Percentiles rank a stretch among this genome's conserved stretches.
phyloP scores from a whole-genome alignment of 2,329 filamentous ascomycete species.

The Arthroderma sp. region DNA sequence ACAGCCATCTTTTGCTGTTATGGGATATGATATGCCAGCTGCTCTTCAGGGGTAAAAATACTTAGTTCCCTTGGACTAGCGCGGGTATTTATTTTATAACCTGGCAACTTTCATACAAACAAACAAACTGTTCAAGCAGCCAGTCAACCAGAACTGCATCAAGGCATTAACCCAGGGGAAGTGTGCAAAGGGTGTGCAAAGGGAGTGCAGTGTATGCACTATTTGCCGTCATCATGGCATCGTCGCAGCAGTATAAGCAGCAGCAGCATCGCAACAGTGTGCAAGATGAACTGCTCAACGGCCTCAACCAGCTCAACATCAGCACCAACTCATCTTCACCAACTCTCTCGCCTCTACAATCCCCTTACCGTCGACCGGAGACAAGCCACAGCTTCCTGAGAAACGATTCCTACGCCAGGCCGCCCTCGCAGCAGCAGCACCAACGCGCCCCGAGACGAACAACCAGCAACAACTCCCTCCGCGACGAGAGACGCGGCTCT shows the following conservation, averaged over 20 bases:
- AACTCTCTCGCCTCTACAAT: slow-evolving; percentile 5
- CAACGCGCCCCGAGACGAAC: slow-evolving; percentile 20
- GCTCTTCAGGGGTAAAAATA: too few relatives aligned
- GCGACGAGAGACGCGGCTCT: slow-evolving; percentile 28
- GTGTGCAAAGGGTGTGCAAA: background rate
- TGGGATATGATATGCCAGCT: too few relatives aligned
- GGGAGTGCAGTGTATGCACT: background rate
- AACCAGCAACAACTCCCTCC: slow-evolving; percentile 27
- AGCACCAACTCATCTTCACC: background rate
- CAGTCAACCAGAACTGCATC: background rate
- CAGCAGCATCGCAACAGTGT: slow-evolving; percentile 5
- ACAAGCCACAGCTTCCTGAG: background rate
- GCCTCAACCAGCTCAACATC: slow-evolving; percentile 9
- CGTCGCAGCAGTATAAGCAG: slow-evolving; percentile 4
- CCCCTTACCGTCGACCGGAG: slow-evolving; percentile 1
- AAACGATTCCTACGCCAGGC: slow-evolving; percentile 5
- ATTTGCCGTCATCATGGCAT: background rate
- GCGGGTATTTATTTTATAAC: too few relatives aligned
- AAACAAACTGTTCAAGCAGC: too few relatives aligned
- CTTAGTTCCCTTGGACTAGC: too few relatives aligned
- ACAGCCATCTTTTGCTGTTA: too few relatives aligned
- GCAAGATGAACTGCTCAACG: slow-evolving; percentile 8
- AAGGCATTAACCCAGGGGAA: background rate
- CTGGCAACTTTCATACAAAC: too few relatives aligned
- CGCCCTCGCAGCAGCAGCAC: slow-evolving; percentile 6